Base-by-base conservation (phyloP, 75 land plant genomes). In the Chamaecyparis obtusa region DNA sequence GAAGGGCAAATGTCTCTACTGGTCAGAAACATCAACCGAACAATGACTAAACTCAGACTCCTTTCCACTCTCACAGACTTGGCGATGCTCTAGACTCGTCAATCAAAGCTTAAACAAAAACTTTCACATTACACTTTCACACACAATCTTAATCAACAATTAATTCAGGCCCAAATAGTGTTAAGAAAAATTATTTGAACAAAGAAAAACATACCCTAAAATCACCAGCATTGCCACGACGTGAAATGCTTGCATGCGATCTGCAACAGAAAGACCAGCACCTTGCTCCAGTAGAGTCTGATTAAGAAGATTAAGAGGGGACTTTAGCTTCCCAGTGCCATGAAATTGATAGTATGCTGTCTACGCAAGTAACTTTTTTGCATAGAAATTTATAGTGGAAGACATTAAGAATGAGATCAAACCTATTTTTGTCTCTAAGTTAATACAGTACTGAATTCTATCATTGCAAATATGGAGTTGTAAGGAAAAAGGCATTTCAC, bases 221-320 rank as follows among this genome's bases (percentile, higher is more conserved):
- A 96, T 74, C 83, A 95, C 83, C 55, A 98, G 85, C 96, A 94
- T 96, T 32, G 99, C 99, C 48, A 94, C 83, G 2, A 93, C 98
- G 80, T 96, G 97, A 88, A 95, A 96, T 11, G 87, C 93, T 49
- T 92, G 93, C 99, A 98, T 93, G 30, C 95, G 91, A 44, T 94
- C 93, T 51, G 92, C 87, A 67, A 98, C 85, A 57, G 88, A 89
- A 64, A 74, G 46, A 37, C 75, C 46, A 15, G 88, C 87, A 37
- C 92, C 92, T 86, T 90, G 90, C 87, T 98, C 99, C 41, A 96
- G 86, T 72, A 90, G 74, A 36, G 91, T 87, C 98, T 95, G 90
- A 13, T 21, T 55, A 39, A 43, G 44, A 86, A 48, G 46, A 39
- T n/a, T 19, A 86, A 36, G 48, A 48, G 35, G 30, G 5, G 32